Evolutionary conservation across 2,329 filamentous ascomycete genomes (phyloP), one percentile per base, ranked within the genome.

Genomic region (Fusarium keratoplasticum): DNA sequence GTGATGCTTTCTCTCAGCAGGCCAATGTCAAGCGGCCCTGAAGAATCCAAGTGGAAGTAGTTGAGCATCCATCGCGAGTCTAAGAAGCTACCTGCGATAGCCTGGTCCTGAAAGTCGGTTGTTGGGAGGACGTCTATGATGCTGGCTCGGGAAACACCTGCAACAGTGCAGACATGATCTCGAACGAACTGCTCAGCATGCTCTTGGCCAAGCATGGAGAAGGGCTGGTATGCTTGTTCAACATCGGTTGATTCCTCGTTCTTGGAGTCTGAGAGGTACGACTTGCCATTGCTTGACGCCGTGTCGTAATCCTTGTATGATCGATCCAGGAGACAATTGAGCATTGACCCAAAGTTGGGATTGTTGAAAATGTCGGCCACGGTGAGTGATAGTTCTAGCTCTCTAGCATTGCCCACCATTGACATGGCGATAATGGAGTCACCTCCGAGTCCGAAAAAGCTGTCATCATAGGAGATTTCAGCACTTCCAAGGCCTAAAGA

Each of bases 371-470:
- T 68, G n/a, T 76, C 74, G 1, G 74, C 71, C 8, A 76, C 74
- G 1, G 64, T 73, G 13, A 76, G 74, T 1, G 69, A 38, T 6
- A 76, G 16, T 11, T 73, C 58, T 2, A 62, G 22, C 3, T 71
- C 72, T 29, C 66, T 69, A 4, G 74, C 74, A 13, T 62, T 66
- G 22, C 74, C 63, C 0, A 69, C 74, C 71, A 76, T 76, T 1
- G 71, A 59, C 74, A 76, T 76, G 35, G 74, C 74, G n/a, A 76
- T 64, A 14, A 76, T 76, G 0, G 74, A 76, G 22, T 76, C 74
- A 44, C 74, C 74, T 0, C 74, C 74, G 0, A 55, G 50, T 18
- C 75, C 74, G 4, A 76, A 76, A 42, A 76, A 76, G 44, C 64
- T 76, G 29, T 65, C 61, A 5, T 63, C 60, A 10, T 61, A 58